Evolutionary conservation across 192 early-diverging fungal species (phyloP), one percentile per base, ranked within the genome.

Genomic region (Umbelopsis isabellina): DNA sequence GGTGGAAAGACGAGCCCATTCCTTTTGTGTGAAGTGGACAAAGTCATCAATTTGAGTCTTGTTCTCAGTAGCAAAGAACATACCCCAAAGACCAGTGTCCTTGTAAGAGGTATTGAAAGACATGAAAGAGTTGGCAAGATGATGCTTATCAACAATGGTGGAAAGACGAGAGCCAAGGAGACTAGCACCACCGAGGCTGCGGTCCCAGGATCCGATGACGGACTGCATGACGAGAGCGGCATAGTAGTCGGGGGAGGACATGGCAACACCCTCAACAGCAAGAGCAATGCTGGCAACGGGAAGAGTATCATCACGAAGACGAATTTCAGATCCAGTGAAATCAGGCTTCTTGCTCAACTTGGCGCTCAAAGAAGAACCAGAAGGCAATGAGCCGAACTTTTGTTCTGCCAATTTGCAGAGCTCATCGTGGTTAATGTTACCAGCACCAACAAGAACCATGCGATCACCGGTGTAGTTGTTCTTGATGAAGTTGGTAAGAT

Each of bases 61-160:
- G 82, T 93, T 92, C 81, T 97, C 93, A 22, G 93, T 90, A 47
- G 91, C 89, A 65, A 94, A 79, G 87, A 98, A 99, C 75, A 96
- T 95, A 68, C 97, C 97, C 85, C 94, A 99, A 53, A 99, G 86
- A 48, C 97, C 97, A 22, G 95, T 98, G 82, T 99, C 97, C 47
- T 91, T 91, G 89, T 99, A 99, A 18, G 95, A 95, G 25, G 97
- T 98, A 87, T 99, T 98, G 88, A 99, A 99, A 61, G 96, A 92
- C 94, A 97, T 95, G 91, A 96, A 99, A 64, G 94, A 96, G 86
- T 96, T 99, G 76, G 95, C 97, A 67, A 99, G 85, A 52, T 89
- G 84, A 83, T 91, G 79, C 83, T 95, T 85, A 80, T 88, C 82
- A 66, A 98, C 84, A 51, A 92, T 84, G 77, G 90, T 85, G 49